Evolutionary conservation across 176 grass and related monocot species (phyloP).

Genomic region (Carex myosuroides): DNA sequence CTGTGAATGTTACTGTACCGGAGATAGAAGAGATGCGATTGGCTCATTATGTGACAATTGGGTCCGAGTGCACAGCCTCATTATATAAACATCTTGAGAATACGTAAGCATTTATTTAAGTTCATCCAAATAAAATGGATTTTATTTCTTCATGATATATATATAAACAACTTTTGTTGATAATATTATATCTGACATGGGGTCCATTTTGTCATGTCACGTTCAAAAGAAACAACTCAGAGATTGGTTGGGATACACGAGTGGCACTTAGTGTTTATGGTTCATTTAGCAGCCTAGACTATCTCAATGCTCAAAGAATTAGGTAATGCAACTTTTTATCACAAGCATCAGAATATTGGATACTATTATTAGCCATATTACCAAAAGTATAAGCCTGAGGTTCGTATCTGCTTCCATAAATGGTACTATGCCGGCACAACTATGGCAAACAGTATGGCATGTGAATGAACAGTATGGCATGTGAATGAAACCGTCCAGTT

Average conservation of each 20-base stretch:
- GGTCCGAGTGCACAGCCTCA: constrained; percentile 74
- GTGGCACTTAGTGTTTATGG: constrained; percentile 54
- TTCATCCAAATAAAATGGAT: not conserved
- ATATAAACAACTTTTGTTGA: not conserved
- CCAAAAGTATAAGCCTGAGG: not conserved
- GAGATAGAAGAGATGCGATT: constrained; percentile 90
- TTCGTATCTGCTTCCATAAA: not conserved
- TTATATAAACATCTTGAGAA: constrained; percentile 48
- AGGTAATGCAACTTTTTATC: constrained; percentile 29
- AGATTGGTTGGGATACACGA: constrained; percentile 80
- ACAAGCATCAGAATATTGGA: not conserved
- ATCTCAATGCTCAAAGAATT: constrained; percentile 73
- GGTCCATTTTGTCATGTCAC: not conserved
- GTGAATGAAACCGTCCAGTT: not conserved
- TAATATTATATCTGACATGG: not conserved
- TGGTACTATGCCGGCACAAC: not conserved
- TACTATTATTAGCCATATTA: not conserved
- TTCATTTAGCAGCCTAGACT: constrained; percentile 74
- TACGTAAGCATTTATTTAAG: constrained; percentile 32
- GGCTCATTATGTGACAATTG: constrained; percentile 86
- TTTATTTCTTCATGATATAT: not conserved
- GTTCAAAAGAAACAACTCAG: constrained; percentile 32
- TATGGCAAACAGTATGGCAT: not conserved
- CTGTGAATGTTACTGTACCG: constrained; percentile 55
- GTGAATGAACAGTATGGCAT: not conserved